phyloP scores from a whole-genome alignment of 352 stramenopile species.

The Pythium dissotocum region DNA sequence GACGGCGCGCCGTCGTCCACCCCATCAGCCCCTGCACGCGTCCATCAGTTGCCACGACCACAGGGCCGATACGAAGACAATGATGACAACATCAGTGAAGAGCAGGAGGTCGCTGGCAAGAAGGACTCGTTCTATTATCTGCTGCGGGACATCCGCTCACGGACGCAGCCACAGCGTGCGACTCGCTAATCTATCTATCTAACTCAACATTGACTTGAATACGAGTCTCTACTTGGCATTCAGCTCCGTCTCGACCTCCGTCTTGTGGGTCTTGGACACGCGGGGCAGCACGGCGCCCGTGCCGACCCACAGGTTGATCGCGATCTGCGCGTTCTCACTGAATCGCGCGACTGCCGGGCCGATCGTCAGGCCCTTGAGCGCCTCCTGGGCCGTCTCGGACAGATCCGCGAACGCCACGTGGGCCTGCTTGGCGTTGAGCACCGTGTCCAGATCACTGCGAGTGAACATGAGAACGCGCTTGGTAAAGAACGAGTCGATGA shows the following conservation, averaged over 20 bases:
- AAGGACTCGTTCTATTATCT: conserved; percentile 85
- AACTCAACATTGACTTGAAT: neutral
- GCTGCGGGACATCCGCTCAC: conserved; percentile 49
- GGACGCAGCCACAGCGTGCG: conserved; percentile 15
- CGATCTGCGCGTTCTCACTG: conserved; percentile 39
- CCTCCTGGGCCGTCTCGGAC: conserved; percentile 35
- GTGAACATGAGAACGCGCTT: conserved; percentile 65
- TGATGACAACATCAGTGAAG: conserved; percentile 24
- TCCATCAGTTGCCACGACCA: conserved; percentile 17
- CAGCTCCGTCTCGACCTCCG: conserved; percentile 54
- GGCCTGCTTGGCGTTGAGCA: conserved; percentile 46
- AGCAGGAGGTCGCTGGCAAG: conserved; percentile 40
- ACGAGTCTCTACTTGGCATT: neutral
- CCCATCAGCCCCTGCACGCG: neutral
- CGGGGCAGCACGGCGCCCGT: conserved; percentile 71
- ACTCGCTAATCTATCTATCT: conserved; percentile 2
- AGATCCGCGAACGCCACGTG: conserved; percentile 59
- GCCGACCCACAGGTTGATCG: conserved; percentile 80
- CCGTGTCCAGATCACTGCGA: conserved; percentile 41
- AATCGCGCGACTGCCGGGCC: conserved; percentile 64
- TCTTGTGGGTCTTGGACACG: conserved; percentile 66
- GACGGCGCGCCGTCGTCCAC: conserved; percentile 25
- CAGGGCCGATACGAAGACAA: conserved; percentile 10
- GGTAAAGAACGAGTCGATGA: conserved; percentile 87
- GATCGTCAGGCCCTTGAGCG: conserved; percentile 36